Percentiles rank a stretch among this genome's conserved stretches.
Evolutionary conservation across 441 rosid genomes (phyloP).

Genomic region (Macaranga tanarius): DNA sequence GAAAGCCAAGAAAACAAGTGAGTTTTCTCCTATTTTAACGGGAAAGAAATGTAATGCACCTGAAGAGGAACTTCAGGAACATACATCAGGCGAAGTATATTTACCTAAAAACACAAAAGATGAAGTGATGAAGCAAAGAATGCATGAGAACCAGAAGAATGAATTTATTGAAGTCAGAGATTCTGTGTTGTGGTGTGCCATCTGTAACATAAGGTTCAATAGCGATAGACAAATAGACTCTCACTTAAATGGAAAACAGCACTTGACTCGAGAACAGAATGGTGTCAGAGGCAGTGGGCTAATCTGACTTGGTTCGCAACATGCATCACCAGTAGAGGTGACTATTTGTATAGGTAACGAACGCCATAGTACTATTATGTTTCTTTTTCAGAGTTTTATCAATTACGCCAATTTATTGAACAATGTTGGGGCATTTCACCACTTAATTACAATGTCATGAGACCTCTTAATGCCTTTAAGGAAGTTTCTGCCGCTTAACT

Average conservation of each 20-base stretch:
- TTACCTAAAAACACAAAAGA: not conserved
- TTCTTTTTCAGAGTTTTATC: no score
- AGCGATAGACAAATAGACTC: slow-evolving; percentile 8
- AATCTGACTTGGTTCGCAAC: not conserved
- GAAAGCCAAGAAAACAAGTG: no score
- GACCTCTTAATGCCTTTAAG: no score
- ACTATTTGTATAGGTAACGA: not conserved
- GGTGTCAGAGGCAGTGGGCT: not conserved
- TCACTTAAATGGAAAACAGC: slow-evolving; percentile 26
- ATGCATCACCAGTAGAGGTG: not conserved
- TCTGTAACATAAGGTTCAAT: slow-evolving; percentile 26
- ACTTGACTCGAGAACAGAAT: slow-evolving; percentile 17
- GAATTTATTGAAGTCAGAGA: not conserved
- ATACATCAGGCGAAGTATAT: no score
- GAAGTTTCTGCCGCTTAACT: no score
- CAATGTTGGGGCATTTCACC: no score
- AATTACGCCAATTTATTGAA: not conserved
- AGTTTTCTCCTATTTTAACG: no score
- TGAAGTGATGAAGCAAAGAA: not conserved
- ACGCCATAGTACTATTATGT: not conserved
- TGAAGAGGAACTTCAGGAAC: no score
- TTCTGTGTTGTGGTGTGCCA: slow-evolving; percentile 17
- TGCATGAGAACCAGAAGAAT: not conserved
- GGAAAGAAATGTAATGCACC: no score
- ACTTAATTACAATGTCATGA: no score